phyloP scores from a whole-genome alignment of 2,329 filamentous ascomycete species.

The Macrophomina pseudophaseolina region DNA sequence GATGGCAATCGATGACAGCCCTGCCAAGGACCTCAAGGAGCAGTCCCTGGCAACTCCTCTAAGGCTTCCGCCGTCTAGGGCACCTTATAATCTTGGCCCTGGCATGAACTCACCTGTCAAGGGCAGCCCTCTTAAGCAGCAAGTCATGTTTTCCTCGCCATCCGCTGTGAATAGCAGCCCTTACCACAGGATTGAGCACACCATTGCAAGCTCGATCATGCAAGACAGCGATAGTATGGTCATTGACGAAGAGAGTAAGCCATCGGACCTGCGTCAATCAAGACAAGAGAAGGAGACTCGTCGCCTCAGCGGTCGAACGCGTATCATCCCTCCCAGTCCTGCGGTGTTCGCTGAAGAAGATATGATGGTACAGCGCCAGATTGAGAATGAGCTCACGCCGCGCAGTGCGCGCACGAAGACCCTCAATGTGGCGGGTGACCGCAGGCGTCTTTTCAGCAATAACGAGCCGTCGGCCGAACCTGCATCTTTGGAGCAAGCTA shows the following conservation, averaged over 20 bases:
- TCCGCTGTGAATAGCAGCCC: slow-evolving; percentile 23
- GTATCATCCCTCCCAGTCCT: slow-evolving; percentile 15
- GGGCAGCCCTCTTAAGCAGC: slow-evolving; percentile 25
- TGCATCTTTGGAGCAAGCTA: not conserved
- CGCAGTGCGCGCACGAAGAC: slow-evolving; percentile 1
- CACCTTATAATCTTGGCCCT: slow-evolving; percentile 20
- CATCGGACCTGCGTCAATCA: slow-evolving; percentile 1
- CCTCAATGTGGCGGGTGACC: not conserved
- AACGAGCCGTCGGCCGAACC: not conserved
- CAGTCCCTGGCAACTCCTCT: not conserved
- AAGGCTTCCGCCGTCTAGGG: slow-evolving; percentile 1
- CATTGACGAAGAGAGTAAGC: not conserved
- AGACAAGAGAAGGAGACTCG: not conserved
- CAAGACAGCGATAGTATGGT: not conserved
- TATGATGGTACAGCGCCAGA: slow-evolving; percentile 8
- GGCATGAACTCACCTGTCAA: slow-evolving; percentile 5
- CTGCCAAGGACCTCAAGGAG: slow-evolving; percentile 6
- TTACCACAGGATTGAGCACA: slow-evolving; percentile 17
- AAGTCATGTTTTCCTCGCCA: slow-evolving; percentile 22
- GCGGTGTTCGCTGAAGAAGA: slow-evolving; percentile 15
- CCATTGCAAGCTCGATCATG: slow-evolving; percentile 18
- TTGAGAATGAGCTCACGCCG: slow-evolving; percentile 18
- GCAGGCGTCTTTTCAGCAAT: not conserved
- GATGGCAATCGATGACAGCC: slow-evolving; percentile 39
- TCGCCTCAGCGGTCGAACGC: not conserved